Percentiles rank a stretch among this genome's conserved stretches.
These are phyloP conservation scores for Pseudoscleropodium purum DNA, from an alignment of 225 moss, liverwort and hornwort genomes.

Conservation along the genomic window DNA sequence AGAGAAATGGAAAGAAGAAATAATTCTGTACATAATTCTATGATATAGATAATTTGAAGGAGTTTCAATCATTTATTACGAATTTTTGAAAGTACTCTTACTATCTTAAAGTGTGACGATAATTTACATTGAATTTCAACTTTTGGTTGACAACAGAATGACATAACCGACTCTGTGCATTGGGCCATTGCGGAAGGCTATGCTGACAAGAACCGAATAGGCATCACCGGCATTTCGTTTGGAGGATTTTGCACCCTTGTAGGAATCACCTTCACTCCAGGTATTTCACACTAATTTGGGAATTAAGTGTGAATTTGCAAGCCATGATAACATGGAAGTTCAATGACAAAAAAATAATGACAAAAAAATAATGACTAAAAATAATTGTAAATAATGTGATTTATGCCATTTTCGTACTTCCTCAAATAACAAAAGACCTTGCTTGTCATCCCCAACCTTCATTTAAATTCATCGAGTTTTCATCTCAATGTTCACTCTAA, in stretches of 20 bases:
- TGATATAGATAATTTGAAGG: not conserved
- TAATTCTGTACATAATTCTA: not conserved
- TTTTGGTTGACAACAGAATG: constrained; percentile 25
- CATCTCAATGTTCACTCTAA: not conserved
- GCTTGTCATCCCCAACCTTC: not conserved
- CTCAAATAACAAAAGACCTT: no score
- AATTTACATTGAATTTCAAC: not conserved
- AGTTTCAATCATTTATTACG: not conserved
- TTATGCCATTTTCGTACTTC: rapidly evolving
- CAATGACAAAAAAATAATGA: no score
- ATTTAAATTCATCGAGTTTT: not conserved
- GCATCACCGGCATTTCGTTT: constrained; percentile 66
- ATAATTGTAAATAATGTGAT: not conserved
- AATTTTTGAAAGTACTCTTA: not conserved
- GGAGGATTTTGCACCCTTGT: constrained; percentile 66
- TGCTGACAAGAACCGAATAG: constrained; percentile 59
- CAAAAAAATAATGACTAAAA: no score
- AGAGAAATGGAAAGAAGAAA: not conserved
- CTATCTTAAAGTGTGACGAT: not conserved
- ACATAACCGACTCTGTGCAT: constrained; percentile 62
- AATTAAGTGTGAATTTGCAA: not conserved
- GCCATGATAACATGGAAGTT: not conserved
- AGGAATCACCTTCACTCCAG: constrained; percentile 67
- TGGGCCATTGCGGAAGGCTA: constrained; percentile 67
- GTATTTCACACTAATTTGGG: not conserved